These are phyloP conservation scores for Angomonas ambiguus DNA, from an alignment of 208 protist genomes.

Conservation along the genomic window DNA sequence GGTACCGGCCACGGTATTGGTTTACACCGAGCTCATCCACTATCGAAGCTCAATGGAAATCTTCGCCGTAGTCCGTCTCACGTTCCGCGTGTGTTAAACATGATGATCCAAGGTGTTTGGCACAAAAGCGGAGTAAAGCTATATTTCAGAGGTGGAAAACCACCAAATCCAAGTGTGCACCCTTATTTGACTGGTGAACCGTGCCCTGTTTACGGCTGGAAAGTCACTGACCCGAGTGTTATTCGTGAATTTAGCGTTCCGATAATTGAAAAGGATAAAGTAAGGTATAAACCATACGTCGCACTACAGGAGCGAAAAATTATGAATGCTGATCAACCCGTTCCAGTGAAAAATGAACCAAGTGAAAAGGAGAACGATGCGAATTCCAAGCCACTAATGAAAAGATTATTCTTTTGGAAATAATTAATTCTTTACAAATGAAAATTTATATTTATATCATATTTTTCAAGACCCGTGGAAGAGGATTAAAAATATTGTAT, in stretches of 20 bases:
- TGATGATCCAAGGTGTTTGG: constrained; percentile 91
- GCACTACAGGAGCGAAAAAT: constrained; percentile 84
- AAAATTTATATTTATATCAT: constrained; percentile 12
- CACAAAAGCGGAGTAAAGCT: constrained; percentile 87
- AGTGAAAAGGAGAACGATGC: constrained; percentile 9
- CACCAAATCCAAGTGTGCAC: constrained; percentile 83
- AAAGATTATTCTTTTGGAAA: constrained; percentile 87
- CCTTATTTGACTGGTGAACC: constrained; percentile 88
- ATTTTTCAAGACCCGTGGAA: not conserved
- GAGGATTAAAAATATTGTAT: not conserved
- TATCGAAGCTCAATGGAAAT: constrained; percentile 80
- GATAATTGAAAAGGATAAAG: constrained; percentile 56
- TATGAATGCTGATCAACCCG: constrained; percentile 29
- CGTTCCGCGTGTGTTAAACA: constrained; percentile 73
- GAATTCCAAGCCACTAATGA: constrained; percentile 73
- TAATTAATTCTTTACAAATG: too few species aligned
- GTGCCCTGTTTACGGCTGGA: constrained; percentile 89
- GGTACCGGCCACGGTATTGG: constrained; percentile 85
- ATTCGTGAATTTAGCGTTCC: constrained; percentile 84
- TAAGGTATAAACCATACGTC: constrained; percentile 84
- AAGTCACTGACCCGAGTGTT: constrained; percentile 68
- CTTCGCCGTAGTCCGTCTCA: constrained; percentile 45
- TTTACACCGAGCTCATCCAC: constrained; percentile 72
- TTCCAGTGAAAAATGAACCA: constrained; percentile 15
- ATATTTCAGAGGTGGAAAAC: constrained; percentile 87